Conservation (phyloP, 768 basidiomycete species). For the Psilocybe subaeruginosa region DNA sequence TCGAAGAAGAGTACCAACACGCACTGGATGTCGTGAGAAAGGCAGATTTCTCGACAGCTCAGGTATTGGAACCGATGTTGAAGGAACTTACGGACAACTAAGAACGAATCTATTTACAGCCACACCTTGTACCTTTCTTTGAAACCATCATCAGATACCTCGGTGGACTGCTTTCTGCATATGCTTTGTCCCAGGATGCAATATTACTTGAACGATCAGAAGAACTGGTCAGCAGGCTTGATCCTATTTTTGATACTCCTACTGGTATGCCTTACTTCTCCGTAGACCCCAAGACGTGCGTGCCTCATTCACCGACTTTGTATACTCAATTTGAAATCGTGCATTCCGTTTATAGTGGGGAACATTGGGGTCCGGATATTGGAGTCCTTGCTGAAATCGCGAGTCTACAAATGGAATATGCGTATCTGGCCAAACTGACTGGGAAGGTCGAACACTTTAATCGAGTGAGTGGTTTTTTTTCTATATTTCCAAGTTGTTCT, state of each 20-base stretch:
- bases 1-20: slow-evolving; percentile 69
- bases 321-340: neutral
- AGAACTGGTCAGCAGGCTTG: slow-evolving; percentile 73
- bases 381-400: slow-evolving; percentile 78
- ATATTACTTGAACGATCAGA: slow-evolving; percentile 72
- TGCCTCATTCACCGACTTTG: slow-evolving; percentile 3
- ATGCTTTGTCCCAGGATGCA: slow-evolving; percentile 69
- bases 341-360: slow-evolving; percentile 7
- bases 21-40: slow-evolving; percentile 58
- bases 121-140: slow-evolving; percentile 57
- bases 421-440: slow-evolving; percentile 80
- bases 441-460: slow-evolving; percentile 66
- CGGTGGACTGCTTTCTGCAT: slow-evolving; percentile 84
- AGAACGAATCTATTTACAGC: slow-evolving; percentile 3
- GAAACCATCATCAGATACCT: slow-evolving; percentile 92
- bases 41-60: slow-evolving; percentile 49
- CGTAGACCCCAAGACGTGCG: slow-evolving; percentile 68
- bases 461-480: slow-evolving; percentile 40
- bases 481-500: neutral
- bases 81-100: neutral
- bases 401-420: slow-evolving; percentile 82
- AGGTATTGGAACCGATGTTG: slow-evolving; percentile 29
- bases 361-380: slow-evolving; percentile 31
- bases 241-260: slow-evolving; percentile 71
- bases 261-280: slow-evolving; percentile 73